Evolutionary conservation across 768 basidiomycete species (phyloP), one percentile per base, ranked within the genome.

Genomic region (Agrocybe chaxingu): DNA sequence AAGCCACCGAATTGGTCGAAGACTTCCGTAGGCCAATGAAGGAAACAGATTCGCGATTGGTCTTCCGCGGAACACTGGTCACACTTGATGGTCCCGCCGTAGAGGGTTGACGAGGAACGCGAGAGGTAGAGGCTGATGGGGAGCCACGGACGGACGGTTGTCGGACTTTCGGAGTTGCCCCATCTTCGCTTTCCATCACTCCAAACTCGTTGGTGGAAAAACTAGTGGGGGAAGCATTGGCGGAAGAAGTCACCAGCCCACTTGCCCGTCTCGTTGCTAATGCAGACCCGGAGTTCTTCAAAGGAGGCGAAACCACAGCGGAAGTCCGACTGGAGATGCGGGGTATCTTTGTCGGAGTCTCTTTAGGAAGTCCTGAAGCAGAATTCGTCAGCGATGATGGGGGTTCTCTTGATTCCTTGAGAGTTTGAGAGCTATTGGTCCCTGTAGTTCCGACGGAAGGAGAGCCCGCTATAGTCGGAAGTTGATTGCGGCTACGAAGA

Each of bases 401-500:
- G 7, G 70, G 76, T 49, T 86, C 85, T 57, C 77, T 81, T 8
- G 66, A 60, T 31, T 86, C 85, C 61, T 81, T 84, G 31, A 70
- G 59, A 29, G 66, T 73, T 55, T 76, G 76, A 41, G 71, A 68
- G 48, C 67, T 70, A 46, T 74, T 75, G 10, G 72, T 71, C 38
- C 75, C 78, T 10, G 73, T 75, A 30, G 81, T 81, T 42, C 84
- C 87, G 42, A 92, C 88, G 9, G 93, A 95, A 3, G 94, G 94
- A 3, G 93, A 95, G 31, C 94, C 94, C 30, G 93, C 92, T 49
- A 96, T 96, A 8, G 94, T 94, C 7, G 92, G 93, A 8, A 96
- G 71, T 57, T 85, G 82, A 62, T 82, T 81, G 53, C 89, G 83
- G 45, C 70, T 79, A 16, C 91, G 85, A 46, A 92, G 77, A 30